Percentiles rank a stretch among this genome's conserved stretches.
Conservation (phyloP, 108 stramenopile species). For the Pinguiococcus pyrenoidosus region DNA sequence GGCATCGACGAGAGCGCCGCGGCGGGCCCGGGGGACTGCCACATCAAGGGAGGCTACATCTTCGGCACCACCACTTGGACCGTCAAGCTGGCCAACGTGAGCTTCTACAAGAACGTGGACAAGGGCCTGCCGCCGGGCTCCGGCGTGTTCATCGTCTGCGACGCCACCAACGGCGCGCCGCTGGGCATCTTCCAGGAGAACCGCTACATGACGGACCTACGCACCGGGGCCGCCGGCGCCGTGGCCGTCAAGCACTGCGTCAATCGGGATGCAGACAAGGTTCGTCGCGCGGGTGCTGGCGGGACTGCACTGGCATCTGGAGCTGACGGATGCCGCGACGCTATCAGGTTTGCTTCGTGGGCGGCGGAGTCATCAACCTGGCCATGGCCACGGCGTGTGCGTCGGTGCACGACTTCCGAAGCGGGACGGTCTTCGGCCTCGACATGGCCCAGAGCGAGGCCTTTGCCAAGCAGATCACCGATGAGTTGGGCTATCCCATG, state of each 20-base stretch:
- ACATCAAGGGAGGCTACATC: constrained; percentile 75
- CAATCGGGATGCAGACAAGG: too few species aligned
- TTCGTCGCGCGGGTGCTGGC: too few species aligned
- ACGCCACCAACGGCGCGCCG: constrained; percentile 72
- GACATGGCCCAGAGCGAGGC: constrained; percentile 46
- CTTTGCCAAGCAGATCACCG: constrained; percentile 60
- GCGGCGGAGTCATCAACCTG: constrained; percentile 67
- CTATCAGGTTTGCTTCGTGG: constrained; percentile 70
- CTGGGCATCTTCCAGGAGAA: constrained; percentile 79
- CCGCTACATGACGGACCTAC: constrained; percentile 83
- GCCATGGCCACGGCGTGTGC: constrained; percentile 76
- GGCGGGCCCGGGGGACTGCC: constrained; percentile 81
- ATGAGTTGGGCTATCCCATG: constrained; percentile 61
- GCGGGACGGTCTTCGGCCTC: constrained; percentile 54
- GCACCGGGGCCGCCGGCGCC: constrained; percentile 81
- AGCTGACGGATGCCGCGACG: too few species aligned
- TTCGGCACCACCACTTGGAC: constrained; percentile 61
- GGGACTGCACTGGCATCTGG: too few species aligned
- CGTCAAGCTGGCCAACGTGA: constrained; percentile 60
- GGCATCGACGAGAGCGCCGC: constrained; percentile 61
- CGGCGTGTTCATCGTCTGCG: constrained; percentile 76
- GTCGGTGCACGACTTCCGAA: constrained; percentile 51
- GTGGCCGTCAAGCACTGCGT: constrained; percentile 71
- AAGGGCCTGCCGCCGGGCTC: constrained; percentile 65
- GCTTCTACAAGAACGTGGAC: constrained; percentile 78